Evolutionary conservation across 345 rosid species (phyloP), one percentile per base, ranked within the genome.

Genomic region (Erucastrum elatum): DNA sequence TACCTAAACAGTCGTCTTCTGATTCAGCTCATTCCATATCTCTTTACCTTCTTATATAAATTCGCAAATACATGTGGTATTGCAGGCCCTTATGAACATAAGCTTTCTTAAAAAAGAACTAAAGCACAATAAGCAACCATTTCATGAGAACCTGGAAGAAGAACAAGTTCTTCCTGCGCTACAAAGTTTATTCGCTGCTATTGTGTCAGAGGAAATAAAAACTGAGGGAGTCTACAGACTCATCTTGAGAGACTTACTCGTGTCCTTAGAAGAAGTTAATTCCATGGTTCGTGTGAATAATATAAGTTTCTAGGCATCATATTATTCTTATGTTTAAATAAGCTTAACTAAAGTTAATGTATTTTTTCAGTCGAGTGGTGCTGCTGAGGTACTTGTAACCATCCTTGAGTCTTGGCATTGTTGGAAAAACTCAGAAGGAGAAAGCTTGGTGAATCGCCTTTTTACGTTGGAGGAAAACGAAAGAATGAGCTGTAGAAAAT

Each of bases 401-500:
- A 39, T 75, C 72, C 59, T 75, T 27, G 66, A 75, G 59, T 58
- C 4, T 66, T 66, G 76, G 68, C 68, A 10, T 30, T 15, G 68
- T 68, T 72, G 79, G 79, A 39, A 67, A 75, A 67, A 5, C 16
- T 2, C 65, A 61, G 17, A 61, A 61, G 0, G 8, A 61, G 65
- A 61, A 2, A 61, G 37, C 37, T 12, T 61, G 35, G 35, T 61
- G 31, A 6, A 4, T 61, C 17, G 35, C 0, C 37, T 61, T 12
- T 61, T 61, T 13, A 61, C 65, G 13, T 33, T 61, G 65, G 65
- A 37, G 46, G 72, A 37, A 39, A 9, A 55, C 8, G 79, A 75
- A 66, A 56, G 60, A 8, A 37, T 75, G 72, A 58, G 59, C 3
- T 75, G 79, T 67, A 66, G 17, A 27, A 39, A 37, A 66, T 67